A percentile compares a stretch with the other conserved stretches of the same genome.
phyloP scores from a whole-genome alignment of 2,329 filamentous ascomycete species.

The Fusarium sp. region DNA sequence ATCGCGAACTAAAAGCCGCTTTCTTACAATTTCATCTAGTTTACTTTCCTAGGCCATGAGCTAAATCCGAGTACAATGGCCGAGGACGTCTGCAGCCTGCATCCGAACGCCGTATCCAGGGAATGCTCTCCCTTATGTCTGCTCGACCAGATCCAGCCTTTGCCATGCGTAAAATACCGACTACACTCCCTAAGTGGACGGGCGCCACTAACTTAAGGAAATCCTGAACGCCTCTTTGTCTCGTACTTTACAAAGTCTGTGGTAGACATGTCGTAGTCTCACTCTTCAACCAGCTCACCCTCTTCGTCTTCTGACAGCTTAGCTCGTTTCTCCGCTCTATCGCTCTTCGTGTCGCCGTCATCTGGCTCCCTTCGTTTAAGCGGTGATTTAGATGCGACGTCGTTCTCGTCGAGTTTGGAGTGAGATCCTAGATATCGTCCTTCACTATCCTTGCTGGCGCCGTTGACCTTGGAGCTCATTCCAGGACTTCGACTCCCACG shows the following conservation, averaged over 20 bases:
- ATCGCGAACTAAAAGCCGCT: constrained; percentile 5
- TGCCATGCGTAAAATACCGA: constrained; percentile 37
- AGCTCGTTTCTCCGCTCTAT: constrained; percentile 58
- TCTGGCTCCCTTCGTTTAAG: constrained; percentile 60
- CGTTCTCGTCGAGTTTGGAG: constrained; percentile 49
- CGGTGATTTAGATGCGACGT: constrained; percentile 53
- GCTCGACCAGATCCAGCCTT: constrained; percentile 32
- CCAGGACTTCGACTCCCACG: constrained; percentile 65
- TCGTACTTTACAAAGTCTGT: constrained; percentile 35
- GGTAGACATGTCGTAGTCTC: constrained; percentile 11
- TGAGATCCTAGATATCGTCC: constrained; percentile 52
- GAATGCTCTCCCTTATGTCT: constrained; percentile 36
- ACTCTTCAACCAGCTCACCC: constrained; percentile 60
- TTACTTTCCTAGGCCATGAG: constrained; percentile 24
- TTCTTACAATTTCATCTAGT: constrained; percentile 31
- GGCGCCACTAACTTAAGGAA: constrained; percentile 28
- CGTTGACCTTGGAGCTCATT: constrained; percentile 56
- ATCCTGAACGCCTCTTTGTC: constrained; percentile 42
- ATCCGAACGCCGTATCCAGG: constrained; percentile 47
- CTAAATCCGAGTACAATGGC: constrained; percentile 32
- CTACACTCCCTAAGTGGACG: constrained; percentile 24
- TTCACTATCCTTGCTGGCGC: constrained; percentile 53
- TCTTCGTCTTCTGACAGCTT: constrained; percentile 63
- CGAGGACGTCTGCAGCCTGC: constrained; percentile 35
- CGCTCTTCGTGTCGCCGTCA: constrained; percentile 50